Evolutionary conservation across 2,329 filamentous ascomycete species (phyloP).

Genomic region (Myrmaecium sp.): DNA sequence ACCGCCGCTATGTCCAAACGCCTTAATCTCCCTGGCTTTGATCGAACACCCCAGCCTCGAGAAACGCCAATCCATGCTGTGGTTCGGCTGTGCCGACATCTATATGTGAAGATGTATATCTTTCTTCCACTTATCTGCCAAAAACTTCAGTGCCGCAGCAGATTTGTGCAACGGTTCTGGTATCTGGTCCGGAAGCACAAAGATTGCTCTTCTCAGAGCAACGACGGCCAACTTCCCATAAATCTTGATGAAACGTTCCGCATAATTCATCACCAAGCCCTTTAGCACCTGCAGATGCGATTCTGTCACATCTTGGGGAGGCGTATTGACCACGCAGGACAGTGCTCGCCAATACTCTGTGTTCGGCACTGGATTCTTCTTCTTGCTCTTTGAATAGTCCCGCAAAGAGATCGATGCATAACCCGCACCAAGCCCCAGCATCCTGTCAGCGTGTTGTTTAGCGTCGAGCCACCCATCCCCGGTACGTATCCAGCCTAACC

Average conservation of each 20-base stretch:
- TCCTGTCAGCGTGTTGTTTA: constrained; percentile 62
- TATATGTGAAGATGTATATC: no score
- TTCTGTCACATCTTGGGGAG: constrained; percentile 31
- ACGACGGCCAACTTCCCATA: constrained; percentile 65
- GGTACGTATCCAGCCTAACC: constrained; percentile 15
- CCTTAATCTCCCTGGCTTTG: no score
- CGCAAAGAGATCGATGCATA: constrained; percentile 71
- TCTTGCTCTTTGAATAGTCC: constrained; percentile 44
- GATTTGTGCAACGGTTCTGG: constrained; percentile 9
- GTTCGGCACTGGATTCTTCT: constrained; percentile 52
- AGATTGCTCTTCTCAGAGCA: constrained; percentile 49
- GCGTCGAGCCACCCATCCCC: constrained; percentile 40
- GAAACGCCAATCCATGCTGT: no score
- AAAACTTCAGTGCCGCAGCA: constrained; percentile 13
- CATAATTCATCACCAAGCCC: constrained; percentile 42
- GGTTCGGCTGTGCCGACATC: no score
- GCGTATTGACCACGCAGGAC: constrained; percentile 60
- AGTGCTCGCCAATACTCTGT: constrained; percentile 68
- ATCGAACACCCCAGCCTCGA: no score
- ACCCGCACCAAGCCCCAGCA: constrained; percentile 69
- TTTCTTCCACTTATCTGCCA: constrained; percentile 8
- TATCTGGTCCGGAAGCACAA: constrained; percentile 48
- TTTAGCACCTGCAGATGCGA: constrained; percentile 35
- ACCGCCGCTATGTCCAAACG: no score
- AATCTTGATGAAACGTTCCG: constrained; percentile 59